Percentiles rank a stretch among this genome's conserved stretches.
Evolutionary conservation across 1,284 basidiomycete species (phyloP).

Genomic region (Papiliotrema fonsecae): DNA sequence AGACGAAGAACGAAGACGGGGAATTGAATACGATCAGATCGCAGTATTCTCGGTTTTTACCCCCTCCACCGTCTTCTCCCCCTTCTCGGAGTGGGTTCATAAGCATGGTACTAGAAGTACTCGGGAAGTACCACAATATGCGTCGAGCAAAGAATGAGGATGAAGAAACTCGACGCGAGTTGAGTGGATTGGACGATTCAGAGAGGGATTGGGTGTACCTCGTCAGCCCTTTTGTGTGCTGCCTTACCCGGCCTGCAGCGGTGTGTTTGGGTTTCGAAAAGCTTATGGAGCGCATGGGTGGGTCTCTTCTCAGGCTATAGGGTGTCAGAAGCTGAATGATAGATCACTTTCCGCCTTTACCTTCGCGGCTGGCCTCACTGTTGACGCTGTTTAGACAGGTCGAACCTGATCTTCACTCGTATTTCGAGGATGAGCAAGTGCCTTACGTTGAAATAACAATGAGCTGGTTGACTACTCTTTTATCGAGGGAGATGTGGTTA

Average conservation of each 20-base stretch:
- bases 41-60: slow-evolving; percentile 29
- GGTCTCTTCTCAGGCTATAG: slow-evolving; percentile 10
- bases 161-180: slow-evolving; percentile 11
- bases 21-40: slow-evolving; percentile 19
- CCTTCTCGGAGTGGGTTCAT: slow-evolving; percentile 34
- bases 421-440: slow-evolving; percentile 47
- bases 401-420: slow-evolving; percentile 41
- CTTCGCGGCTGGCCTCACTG: slow-evolving; percentile 36
- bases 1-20: neutral
- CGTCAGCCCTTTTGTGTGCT: slow-evolving; percentile 42
- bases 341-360: slow-evolving; percentile 39
- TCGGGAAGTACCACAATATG: slow-evolving; percentile 40
- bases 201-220: slow-evolving; percentile 42
- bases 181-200: slow-evolving; percentile 6
- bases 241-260: slow-evolving; percentile 31
- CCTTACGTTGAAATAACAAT: slow-evolving; percentile 39
- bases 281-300: slow-evolving; percentile 36
- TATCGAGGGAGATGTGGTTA: slow-evolving; percentile 45
- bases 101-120: slow-evolving; percentile 35
- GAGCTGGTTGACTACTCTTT: slow-evolving; percentile 41
- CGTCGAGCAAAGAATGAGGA: slow-evolving; percentile 17
- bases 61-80: slow-evolving; percentile 33
- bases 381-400: slow-evolving; percentile 40
- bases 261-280: slow-evolving; percentile 39
- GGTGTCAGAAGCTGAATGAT: neutral